These are phyloP conservation scores for Cyberlindnera mycetangii DNA, from an alignment of 805 yeast species.

Conservation along the genomic window DNA sequence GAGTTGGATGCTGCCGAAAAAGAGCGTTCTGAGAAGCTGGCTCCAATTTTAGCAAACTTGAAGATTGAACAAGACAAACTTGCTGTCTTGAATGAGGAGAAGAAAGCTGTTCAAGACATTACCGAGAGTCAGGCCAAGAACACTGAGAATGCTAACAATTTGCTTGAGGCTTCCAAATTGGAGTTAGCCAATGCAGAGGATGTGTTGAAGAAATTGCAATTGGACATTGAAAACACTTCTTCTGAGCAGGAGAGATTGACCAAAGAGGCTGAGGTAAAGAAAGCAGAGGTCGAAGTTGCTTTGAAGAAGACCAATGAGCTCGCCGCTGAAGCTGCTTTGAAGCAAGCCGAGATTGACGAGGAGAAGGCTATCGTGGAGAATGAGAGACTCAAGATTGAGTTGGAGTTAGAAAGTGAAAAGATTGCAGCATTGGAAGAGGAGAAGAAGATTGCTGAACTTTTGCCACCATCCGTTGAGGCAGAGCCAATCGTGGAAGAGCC, in stretches of 20 bases:
- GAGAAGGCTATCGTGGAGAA: slow-evolving; percentile 35
- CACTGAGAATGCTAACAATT: slow-evolving; percentile 39
- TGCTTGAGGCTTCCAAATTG: slow-evolving; percentile 41
- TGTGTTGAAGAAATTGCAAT: slow-evolving; percentile 32
- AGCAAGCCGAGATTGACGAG: slow-evolving; percentile 37
- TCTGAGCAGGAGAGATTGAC: slow-evolving; percentile 31
- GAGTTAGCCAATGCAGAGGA: slow-evolving; percentile 39
- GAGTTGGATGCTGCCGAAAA: slow-evolving; percentile 40
- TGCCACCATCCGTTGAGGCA: slow-evolving; percentile 30
- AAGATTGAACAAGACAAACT: slow-evolving; percentile 47
- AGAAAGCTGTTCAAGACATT: slow-evolving; percentile 44
- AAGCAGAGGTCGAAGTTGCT: slow-evolving; percentile 31
- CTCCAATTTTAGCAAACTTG: slow-evolving; percentile 54
- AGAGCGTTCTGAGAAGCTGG: slow-evolving; percentile 50
- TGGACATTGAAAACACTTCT: slow-evolving; percentile 30
- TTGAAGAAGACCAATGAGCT: slow-evolving; percentile 35
- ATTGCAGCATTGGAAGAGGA: slow-evolving; percentile 34
- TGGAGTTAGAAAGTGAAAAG: slow-evolving; percentile 37
- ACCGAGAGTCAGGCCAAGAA: slow-evolving; percentile 43
- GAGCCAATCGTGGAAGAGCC: neutral
- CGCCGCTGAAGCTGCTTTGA: slow-evolving; percentile 35
- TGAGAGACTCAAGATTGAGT: slow-evolving; percentile 33
- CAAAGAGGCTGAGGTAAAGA: slow-evolving; percentile 31
- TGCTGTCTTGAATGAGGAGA: slow-evolving; percentile 47
- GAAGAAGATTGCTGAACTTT: slow-evolving; percentile 37